Evolutionary conservation across 768 basidiomycete species (phyloP).

Genomic region (Gloeopeniophorella convolvens): DNA sequence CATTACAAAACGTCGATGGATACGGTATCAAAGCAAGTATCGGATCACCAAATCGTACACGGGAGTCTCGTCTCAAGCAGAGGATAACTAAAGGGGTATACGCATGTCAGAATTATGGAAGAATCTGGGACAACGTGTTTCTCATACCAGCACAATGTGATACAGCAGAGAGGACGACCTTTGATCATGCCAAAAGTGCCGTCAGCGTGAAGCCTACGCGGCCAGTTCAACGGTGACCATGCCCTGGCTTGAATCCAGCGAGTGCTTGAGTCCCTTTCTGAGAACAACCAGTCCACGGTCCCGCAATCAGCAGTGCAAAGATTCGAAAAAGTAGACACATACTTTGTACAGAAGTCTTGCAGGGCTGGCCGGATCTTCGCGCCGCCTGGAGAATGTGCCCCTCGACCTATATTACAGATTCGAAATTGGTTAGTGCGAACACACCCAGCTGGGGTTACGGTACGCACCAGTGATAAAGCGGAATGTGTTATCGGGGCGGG

Average conservation of each 20-base stretch:
- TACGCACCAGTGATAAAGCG: conserved; percentile 11
- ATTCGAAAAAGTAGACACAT: background rate
- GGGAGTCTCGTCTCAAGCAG: too few species aligned
- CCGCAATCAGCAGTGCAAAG: too few species aligned
- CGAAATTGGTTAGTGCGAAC: background rate
- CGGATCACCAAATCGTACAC: too few species aligned
- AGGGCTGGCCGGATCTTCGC: conserved; percentile 10
- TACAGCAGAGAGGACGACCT: too few species aligned
- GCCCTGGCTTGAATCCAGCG: conserved; percentile 3
- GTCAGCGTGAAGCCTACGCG: too few species aligned
- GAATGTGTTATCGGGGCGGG: background rate
- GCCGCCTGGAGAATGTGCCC: background rate
- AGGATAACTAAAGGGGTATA: too few species aligned
- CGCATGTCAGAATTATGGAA: too few species aligned
- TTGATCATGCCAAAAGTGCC: too few species aligned
- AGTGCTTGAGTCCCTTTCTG: background rate
- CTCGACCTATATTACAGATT: background rate
- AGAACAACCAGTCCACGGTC: background rate
- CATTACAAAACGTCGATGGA: too few species aligned
- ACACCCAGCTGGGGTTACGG: background rate
- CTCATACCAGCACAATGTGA: too few species aligned
- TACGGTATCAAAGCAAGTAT: too few species aligned
- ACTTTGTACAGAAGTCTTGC: conserved; percentile 1
- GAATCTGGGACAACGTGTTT: too few species aligned
- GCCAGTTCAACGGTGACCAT: background rate